Conservation (phyloP, 2,329 filamentous ascomycete genomes). For the Paraphoma sp. region DNA sequence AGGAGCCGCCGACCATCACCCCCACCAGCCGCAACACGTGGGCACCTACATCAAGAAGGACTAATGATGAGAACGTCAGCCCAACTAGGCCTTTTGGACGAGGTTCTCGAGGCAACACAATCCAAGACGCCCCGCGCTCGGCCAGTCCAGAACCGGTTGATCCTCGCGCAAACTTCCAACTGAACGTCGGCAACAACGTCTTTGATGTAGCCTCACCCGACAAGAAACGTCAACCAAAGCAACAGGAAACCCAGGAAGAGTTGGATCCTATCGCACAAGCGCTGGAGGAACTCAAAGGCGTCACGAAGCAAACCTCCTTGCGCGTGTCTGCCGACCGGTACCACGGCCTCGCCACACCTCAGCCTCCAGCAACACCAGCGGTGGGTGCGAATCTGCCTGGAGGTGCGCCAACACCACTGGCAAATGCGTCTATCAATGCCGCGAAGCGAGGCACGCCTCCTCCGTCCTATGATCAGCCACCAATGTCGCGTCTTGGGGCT, state of each 20-base stretch:
- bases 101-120: slow-evolving; percentile 32
- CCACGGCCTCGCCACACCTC: slow-evolving; percentile 88
- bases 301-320: slow-evolving; percentile 78
- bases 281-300: slow-evolving; percentile 88
- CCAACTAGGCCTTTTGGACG: slow-evolving; percentile 51
- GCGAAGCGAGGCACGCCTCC: slow-evolving; percentile 78
- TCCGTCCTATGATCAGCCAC: slow-evolving; percentile 78
- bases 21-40: slow-evolving; percentile 60
- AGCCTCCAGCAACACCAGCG: slow-evolving; percentile 52
- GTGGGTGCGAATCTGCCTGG: slow-evolving; percentile 48
- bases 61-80: slow-evolving; percentile 51
- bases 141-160: slow-evolving; percentile 79
- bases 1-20: slow-evolving; percentile 61
- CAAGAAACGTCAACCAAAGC: slow-evolving; percentile 55
- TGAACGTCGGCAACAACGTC: slow-evolving; percentile 95
- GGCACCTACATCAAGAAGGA: slow-evolving; percentile 51
- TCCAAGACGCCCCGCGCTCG: slow-evolving; percentile 42
- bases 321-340: slow-evolving; percentile 97
- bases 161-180: slow-evolving; percentile 87
- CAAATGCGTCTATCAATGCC: slow-evolving; percentile 57
- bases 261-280: slow-evolving; percentile 90
- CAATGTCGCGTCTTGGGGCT: slow-evolving; percentile 80
- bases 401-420: slow-evolving; percentile 54
- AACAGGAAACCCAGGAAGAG: slow-evolving; percentile 62
- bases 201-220: slow-evolving; percentile 89